Conservation (phyloP, 2,329 filamentous ascomycete genomes). For the Penicillium sp. region DNA sequence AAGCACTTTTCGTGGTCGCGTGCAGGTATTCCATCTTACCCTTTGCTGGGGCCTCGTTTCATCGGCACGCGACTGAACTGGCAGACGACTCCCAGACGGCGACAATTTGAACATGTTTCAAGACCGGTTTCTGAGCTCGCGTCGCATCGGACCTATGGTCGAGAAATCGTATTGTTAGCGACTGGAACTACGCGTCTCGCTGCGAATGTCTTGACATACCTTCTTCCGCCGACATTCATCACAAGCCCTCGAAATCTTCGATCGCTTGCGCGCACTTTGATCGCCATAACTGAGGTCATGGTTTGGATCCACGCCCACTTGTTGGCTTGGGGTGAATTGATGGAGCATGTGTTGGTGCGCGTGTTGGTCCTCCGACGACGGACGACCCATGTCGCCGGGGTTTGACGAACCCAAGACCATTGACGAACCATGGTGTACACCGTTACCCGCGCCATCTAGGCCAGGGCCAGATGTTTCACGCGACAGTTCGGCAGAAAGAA, state of each 20-base stretch:
- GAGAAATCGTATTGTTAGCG: conserved; percentile 22
- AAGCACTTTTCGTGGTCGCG: neutral
- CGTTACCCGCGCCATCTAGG: conserved; percentile 45
- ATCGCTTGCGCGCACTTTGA: conserved; percentile 72
- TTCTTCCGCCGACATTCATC: conserved; percentile 90
- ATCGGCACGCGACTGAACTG: conserved; percentile 86
- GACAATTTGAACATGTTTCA: conserved; percentile 79
- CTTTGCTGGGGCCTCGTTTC: conserved; percentile 88
- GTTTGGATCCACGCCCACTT: conserved; percentile 50
- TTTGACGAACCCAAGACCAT: conserved; percentile 46
- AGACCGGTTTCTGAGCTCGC: conserved; percentile 74
- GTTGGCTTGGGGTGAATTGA: conserved; percentile 48
- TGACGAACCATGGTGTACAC: conserved; percentile 45
- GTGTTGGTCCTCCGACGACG: conserved; percentile 43
- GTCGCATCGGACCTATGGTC: conserved; percentile 74
- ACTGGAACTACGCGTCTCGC: conserved; percentile 19
- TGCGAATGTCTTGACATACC: conserved; percentile 40
- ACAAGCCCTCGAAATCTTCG: conserved; percentile 85
- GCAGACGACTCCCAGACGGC: conserved; percentile 74
- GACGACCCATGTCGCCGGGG: conserved; percentile 44
- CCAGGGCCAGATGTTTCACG: conserved; percentile 51
- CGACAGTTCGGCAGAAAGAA: conserved; percentile 53
- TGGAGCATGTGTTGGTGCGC: conserved; percentile 44
- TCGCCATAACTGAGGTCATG: conserved; percentile 60
- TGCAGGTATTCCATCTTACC: conserved; percentile 53